Evolutionary conservation across 345 rosid species (phyloP).

Genomic region (Pistacia integerrima): DNA sequence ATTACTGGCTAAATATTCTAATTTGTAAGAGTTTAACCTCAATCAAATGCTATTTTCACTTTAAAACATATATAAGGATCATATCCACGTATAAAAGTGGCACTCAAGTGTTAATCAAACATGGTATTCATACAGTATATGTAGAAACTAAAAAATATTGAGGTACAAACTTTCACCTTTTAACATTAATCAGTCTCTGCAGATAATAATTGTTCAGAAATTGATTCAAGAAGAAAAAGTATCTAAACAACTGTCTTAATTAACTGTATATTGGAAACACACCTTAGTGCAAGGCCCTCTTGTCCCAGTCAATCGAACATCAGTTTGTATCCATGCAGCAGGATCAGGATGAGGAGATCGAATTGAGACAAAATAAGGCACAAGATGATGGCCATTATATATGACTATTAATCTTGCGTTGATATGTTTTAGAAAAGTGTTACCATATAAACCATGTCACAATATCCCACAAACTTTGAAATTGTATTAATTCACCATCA

Average conservation of each 20-base stretch:
- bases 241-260: not conserved
- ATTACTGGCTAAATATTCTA: too few relatives aligned
- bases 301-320: not conserved
- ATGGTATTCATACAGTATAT: not conserved
- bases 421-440: not conserved
- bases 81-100: not conserved
- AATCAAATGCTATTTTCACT: not conserved
- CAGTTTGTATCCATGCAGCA: not conserved
- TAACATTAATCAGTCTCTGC: not conserved
- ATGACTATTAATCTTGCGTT: not conserved
- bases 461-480: not conserved
- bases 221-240: not conserved
- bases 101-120: not conserved
- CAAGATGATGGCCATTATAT: not conserved
- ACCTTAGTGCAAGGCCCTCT: not conserved
- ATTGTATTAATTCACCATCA: not conserved
- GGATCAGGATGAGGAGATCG: not conserved
- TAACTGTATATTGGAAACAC: not conserved
- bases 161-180: not conserved
- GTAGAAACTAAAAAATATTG: too few relatives aligned
- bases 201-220: not conserved
- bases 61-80: too few relatives aligned
- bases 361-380: not conserved
- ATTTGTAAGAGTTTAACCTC: not conserved
- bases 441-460: not conserved